phyloP scores from a whole-genome alignment of 805 yeast genomes.

The Saccharomycopsis fermentans region DNA sequence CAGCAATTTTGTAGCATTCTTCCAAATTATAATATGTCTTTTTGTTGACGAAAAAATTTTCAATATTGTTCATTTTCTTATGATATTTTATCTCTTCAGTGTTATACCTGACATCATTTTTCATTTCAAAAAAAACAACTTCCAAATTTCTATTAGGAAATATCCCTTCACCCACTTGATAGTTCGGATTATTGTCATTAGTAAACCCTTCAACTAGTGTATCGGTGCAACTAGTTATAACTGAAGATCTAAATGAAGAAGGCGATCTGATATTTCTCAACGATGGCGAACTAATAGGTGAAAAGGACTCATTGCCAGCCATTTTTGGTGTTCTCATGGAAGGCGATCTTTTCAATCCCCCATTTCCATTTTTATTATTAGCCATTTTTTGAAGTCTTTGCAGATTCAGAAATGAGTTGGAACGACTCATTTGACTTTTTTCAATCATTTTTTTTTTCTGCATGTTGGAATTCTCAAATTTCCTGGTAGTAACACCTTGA shows the following conservation, averaged over 20 bases:
- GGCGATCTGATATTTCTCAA: background rate
- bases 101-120: constrained; percentile 31
- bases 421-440: background rate
- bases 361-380: background rate
- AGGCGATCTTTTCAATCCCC: background rate
- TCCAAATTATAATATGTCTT: constrained; percentile 14
- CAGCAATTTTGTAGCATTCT: constrained; percentile 8
- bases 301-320: background rate
- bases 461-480: background rate
- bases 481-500: constrained; percentile 32
- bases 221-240: background rate
- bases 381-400: background rate
- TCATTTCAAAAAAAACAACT: constrained; percentile 47
- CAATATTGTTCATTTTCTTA: constrained; percentile 17
- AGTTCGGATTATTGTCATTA: background rate
- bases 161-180: constrained; percentile 30
- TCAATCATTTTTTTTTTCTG: background rate
- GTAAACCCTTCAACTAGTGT: background rate
- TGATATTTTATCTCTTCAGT: constrained; percentile 43
- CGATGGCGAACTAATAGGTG: background rate
- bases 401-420: background rate
- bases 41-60: constrained; percentile 17
- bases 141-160: constrained; percentile 48
- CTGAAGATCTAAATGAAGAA: background rate
- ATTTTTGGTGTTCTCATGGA: background rate